phyloP scores from a whole-genome alignment of 345 rosid species.

The Citrus glauca region DNA sequence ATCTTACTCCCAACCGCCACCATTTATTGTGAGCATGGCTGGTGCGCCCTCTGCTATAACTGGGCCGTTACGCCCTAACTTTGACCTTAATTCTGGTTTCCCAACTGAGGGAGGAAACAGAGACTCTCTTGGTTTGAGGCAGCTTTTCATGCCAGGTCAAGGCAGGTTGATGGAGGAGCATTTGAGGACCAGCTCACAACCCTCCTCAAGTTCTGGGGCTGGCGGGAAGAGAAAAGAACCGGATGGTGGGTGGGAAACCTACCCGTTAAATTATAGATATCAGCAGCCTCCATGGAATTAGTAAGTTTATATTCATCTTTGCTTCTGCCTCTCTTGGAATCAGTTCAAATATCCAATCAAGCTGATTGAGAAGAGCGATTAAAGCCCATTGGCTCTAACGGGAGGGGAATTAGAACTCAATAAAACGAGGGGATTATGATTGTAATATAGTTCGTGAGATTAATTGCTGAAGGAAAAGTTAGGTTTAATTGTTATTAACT shows the following conservation, averaged over 20 bases:
- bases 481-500: conserved; percentile 33
- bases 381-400: conserved; percentile 30
- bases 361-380: conserved; percentile 17
- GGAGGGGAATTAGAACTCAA: conserved; percentile 34
- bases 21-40: conserved; percentile 63
- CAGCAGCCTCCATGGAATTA: conserved; percentile 79
- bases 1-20: conserved; percentile 47
- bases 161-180: conserved; percentile 55
- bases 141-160: conserved; percentile 56
- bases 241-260: conserved; percentile 67
- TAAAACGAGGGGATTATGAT: conserved; percentile 34
- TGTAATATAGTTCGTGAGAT: conserved; percentile 46
- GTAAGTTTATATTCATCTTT: conserved; percentile 16
- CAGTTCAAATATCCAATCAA: conserved; percentile 16
- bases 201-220: conserved; percentile 56
- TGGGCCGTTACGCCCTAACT: conserved; percentile 50
- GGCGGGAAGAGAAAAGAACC: conserved; percentile 85
- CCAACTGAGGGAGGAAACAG: conserved; percentile 55
- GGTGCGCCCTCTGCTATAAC: conserved; percentile 44
- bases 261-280: conserved; percentile 35
- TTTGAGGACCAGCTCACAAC: conserved; percentile 44
- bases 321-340: conserved; percentile 9
- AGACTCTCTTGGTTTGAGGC: conserved; percentile 51
- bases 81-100: conserved; percentile 70
- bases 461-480: conserved; percentile 33